Evolutionary conservation across 345 rosid genomes (phyloP).

Genomic region (Salix viminalis): DNA sequence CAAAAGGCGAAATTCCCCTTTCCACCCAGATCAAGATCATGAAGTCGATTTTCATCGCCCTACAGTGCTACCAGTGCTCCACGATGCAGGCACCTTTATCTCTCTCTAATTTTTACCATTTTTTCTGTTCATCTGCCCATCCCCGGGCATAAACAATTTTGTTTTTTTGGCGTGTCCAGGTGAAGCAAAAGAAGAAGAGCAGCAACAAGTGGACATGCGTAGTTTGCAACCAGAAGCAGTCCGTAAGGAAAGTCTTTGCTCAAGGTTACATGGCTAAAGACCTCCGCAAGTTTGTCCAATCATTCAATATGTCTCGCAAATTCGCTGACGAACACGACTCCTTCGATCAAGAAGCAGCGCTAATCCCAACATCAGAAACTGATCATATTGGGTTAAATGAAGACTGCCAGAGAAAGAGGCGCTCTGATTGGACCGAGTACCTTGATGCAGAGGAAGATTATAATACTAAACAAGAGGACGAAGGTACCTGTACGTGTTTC

Average conservation of each 20-base stretch:
- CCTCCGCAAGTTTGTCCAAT: constrained; percentile 66
- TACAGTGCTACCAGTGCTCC: constrained; percentile 78
- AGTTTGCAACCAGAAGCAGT: constrained; percentile 80
- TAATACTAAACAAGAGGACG: constrained; percentile 3
- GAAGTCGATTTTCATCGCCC: constrained; percentile 54
- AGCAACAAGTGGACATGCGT: constrained; percentile 75
- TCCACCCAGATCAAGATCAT: constrained; percentile 7
- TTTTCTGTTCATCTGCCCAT: neutral
- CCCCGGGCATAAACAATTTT: neutral
- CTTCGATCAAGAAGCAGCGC: neutral
- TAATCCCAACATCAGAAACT: neutral
- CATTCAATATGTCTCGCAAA: constrained; percentile 72
- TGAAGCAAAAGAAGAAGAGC: constrained; percentile 76
- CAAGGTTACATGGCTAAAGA: constrained; percentile 65
- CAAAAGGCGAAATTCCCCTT: neutral
- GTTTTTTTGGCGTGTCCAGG: constrained; percentile 31
- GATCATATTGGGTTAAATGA: neutral
- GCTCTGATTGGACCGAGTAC: constrained; percentile 59
- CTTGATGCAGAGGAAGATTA: constrained; percentile 32
- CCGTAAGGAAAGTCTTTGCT: constrained; percentile 58
- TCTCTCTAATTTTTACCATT: neutral
- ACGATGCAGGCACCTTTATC: constrained; percentile 64
- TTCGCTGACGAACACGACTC: constrained; percentile 15
- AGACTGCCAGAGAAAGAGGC: constrained; percentile 32
- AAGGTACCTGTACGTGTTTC: neutral